phyloP scores from a whole-genome alignment of 1,284 basidiomycete genomes.

The Ustilago sp. region DNA sequence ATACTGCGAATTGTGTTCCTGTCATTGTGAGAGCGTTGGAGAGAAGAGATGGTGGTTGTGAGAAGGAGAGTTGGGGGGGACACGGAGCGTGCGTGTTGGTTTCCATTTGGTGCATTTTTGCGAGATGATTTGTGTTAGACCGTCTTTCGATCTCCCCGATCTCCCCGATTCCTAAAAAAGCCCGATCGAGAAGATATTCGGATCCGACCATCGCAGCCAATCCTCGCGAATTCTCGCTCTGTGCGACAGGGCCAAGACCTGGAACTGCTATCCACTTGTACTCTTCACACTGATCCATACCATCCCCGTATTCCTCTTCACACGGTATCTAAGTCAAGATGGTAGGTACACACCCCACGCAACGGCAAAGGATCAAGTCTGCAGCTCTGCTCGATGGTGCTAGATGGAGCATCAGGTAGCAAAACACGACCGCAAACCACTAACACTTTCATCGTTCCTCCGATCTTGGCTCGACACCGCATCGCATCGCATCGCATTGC shows the following conservation, averaged over 20 bases:
- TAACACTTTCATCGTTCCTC: background rate
- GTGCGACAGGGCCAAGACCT: background rate
- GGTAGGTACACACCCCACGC: slow-evolving; percentile 6
- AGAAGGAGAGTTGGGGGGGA: background rate
- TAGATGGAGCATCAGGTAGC: background rate
- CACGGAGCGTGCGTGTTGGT: background rate
- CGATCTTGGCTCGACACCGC: background rate
- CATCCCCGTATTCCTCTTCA: background rate
- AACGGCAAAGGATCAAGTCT: background rate
- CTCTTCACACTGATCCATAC: background rate
- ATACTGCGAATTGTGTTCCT: slow-evolving; percentile 15
- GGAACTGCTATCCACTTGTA: background rate
- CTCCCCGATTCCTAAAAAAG: too few relatives aligned
- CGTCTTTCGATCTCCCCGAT: too few relatives aligned
- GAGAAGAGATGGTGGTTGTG: background rate
- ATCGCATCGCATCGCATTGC: background rate
- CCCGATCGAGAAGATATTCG: slow-evolving; percentile 7
- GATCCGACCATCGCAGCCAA: slow-evolving; percentile 10
- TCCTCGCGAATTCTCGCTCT: background rate
- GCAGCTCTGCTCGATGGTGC: too few relatives aligned
- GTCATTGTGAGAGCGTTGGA: slow-evolving; percentile 13
- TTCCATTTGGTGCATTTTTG: too few relatives aligned
- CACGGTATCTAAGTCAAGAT: slow-evolving; percentile 9
- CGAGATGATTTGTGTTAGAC: background rate
- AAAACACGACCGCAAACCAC: background rate